A percentile compares a stretch with the other conserved stretches of the same genome.
phyloP scores from a whole-genome alignment of 2,329 filamentous ascomycete genomes.

The Coniochaeta hoffmannii region DNA sequence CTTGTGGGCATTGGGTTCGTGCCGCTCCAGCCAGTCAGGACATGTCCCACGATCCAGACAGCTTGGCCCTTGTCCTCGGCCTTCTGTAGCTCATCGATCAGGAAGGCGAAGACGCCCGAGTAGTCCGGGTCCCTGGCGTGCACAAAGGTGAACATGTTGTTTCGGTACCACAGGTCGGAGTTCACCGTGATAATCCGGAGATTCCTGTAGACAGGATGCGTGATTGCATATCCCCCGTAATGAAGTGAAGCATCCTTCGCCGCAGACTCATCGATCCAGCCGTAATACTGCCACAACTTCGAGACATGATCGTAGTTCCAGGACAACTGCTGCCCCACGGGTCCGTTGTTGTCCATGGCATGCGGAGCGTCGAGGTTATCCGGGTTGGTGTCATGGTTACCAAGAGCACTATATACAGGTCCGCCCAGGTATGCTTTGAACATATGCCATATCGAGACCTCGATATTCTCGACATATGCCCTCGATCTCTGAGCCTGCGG shows the following conservation, averaged over 20 bases:
- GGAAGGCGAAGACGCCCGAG: constrained; percentile 31
- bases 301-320: constrained; percentile 53
- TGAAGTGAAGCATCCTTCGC: constrained; percentile 41
- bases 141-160: constrained; percentile 33
- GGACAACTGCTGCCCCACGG: constrained; percentile 44
- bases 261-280: constrained; percentile 40
- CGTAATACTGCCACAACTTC: constrained; percentile 46
- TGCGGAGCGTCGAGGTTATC: constrained; percentile 45
- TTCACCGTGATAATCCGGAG: constrained; percentile 38
- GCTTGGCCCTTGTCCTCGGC: constrained; percentile 31
- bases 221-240: constrained; percentile 48
- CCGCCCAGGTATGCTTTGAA: constrained; percentile 48
- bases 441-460: constrained; percentile 36
- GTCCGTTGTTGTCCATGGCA: constrained; percentile 36
- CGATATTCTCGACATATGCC: constrained; percentile 41
- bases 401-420: constrained; percentile 47
- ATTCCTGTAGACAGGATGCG: constrained; percentile 36
- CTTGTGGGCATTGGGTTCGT: constrained; percentile 40
- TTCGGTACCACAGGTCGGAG: constrained; percentile 36
- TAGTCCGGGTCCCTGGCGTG: constrained; percentile 32
- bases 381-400: constrained; percentile 50
- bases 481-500: constrained; percentile 40
- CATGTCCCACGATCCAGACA: constrained; percentile 36
- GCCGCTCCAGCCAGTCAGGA: constrained; percentile 49
- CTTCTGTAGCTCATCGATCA: constrained; percentile 28